Evolutionary conservation across 116 monocot genomes (phyloP), one percentile per base, ranked within the genome.

Genomic region (Phalaenopsis hybrid): DNA sequence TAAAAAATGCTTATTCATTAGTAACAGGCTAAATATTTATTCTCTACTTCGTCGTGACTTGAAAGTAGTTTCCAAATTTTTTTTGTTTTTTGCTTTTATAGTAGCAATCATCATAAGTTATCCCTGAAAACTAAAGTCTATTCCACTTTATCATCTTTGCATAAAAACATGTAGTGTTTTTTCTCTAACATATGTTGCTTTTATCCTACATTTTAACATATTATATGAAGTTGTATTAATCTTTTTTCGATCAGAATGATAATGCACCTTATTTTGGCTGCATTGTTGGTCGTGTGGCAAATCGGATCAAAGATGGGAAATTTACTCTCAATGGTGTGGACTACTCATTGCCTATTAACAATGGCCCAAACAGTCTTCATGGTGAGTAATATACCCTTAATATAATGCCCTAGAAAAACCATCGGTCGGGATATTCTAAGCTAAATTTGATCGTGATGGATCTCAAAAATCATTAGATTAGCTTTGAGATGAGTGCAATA

Each of bases 221-320:
- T n/a, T 58, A 37, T 43, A 44, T 59, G 4, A 44, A 44, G 44
- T 67, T 67, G 5, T 33, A 5, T 33, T 80, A 11, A 80, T 45
- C 17, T 80, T 23, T 43, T 59, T 20, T 79, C 21, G 25, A 4
- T 63, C 16, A 79, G 79, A 58, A 79, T 79, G 85, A 78, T 57
- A 58, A 68, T 70, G 52, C 88, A 25, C 85, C 88, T 50, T 90
- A 90, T 58, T 90, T 90, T 84, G 90, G 90, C 2, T 87, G 90
- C 81, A 87, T 90, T 63, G 85, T 90, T 79, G 90, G 90, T 18
- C 87, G 90, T 8, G 90, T 90, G 44, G 90, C 90, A 74, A 90
- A 87, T 57, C 83, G 90, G 77, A 90, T 90, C 76, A 85, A 85
- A 78, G 81, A 87, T 4, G 90, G 90, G 31, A 85, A 87, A 67